Evolutionary conservation across 176 grass and related monocot genomes (phyloP), one percentile per base, ranked within the genome.

Genomic region (Triticum turgidum): DNA sequence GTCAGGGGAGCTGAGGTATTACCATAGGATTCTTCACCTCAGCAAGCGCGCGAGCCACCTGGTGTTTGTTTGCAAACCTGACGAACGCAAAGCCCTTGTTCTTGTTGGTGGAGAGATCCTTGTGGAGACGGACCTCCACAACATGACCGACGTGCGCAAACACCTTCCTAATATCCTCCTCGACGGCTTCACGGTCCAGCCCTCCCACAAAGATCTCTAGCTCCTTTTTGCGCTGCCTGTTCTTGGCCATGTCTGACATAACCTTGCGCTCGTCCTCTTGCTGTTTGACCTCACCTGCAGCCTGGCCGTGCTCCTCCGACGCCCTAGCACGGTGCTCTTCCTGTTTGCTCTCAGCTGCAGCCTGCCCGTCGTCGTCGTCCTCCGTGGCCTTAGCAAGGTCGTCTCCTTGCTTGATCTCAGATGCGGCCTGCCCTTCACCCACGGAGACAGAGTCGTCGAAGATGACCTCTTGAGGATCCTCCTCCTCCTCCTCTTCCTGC

Each of bases 161-260:
- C 38, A 74, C 87, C 66, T 86, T 90, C 83, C 80, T 94, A 3
- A 94, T 82, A 83, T 94, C 93, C 9, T 85, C 88, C 67, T 94
- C 93, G 9, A 79, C 80, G 49, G 90, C 87, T 69, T 92, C 90
- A 11, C 90, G 88, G 80, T 92, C 90, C 61, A 94, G 87, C 14
- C 93, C 93, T n/a, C 93, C 93, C 15, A 94, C 69, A 73, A 92
- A 94, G 39, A 94, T 91, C 82, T 94, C 93, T n/a, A 89, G 90
- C 85, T 94, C 93, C 74, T 94, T 94, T 51, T 91, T 92, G 47
- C 83, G 69, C 47, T 85, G 83, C 65, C 90, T 91, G 61, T 83
- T 87, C 30, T 94, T 88, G 6, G 84, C 85, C 90, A 94, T 87
- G 61, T 94, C 84, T 7, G 82, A 89, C 6, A 89, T 91, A 69